phyloP scores from a whole-genome alignment of 257 asterid species.

The Oldenlandia corymbosa region DNA sequence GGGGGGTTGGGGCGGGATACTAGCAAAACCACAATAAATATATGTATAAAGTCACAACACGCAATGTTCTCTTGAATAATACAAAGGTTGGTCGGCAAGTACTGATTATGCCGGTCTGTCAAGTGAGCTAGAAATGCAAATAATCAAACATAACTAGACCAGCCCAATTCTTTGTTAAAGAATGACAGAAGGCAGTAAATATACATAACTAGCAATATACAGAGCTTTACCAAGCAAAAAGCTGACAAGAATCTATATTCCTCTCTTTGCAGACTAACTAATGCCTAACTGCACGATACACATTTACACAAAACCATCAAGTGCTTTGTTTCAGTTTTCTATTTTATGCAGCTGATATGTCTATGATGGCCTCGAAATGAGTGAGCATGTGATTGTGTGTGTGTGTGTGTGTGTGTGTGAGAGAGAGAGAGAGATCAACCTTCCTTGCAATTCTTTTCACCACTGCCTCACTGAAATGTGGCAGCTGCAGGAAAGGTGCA shows the following conservation, averaged over 20 bases:
- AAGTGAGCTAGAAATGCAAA: neutral
- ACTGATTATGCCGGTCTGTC: neutral
- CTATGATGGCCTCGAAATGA: neutral
- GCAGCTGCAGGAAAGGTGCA: constrained; percentile 95
- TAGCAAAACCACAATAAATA: neutral
- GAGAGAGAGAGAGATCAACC: constrained; percentile 35
- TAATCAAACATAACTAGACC: neutral
- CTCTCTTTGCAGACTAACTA: neutral
- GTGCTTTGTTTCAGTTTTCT: neutral
- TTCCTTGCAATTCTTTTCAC: constrained; percentile 88
- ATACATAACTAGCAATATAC: neutral
- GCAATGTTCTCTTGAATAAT: neutral
- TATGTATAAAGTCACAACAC: neutral
- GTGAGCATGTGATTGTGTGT: neutral
- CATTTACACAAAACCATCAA: neutral
- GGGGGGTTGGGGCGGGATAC: too few relatives aligned
- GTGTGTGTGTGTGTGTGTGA: neutral
- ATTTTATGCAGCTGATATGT: neutral
- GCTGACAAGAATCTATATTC: neutral
- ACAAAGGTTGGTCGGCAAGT: neutral
- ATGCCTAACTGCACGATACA: neutral
- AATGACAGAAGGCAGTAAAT: neutral
- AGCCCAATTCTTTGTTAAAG: neutral
- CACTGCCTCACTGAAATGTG: constrained; percentile 83
- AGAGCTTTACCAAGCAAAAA: neutral